Base-by-base conservation (phyloP, 148 eudicot genomes). In the Polygonum aviculare region DNA sequence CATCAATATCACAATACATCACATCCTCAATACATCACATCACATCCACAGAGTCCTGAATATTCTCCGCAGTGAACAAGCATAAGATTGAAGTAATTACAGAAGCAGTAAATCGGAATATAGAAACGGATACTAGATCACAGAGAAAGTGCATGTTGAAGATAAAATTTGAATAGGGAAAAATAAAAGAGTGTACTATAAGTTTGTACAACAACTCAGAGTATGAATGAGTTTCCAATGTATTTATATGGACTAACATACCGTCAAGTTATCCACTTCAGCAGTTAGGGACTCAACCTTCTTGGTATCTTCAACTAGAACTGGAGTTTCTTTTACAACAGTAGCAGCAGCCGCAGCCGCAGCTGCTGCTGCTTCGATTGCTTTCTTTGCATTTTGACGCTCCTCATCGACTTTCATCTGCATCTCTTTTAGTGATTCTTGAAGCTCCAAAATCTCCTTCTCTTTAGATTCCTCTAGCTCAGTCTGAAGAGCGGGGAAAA, bases 211-310 rank as follows among this genome's bases (percentile, higher is more conserved):
- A 35, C 45, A 16, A 67, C 36, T 21, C 5, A 31, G 12, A 33
- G 7, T 10, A 2, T 36, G 45, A 67, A 36, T 67, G 10, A 67
- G 18, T 67, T 67, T 67, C 10, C 44, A 67, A 14, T 12, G 41
- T 5, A 67, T 38, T 62, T 11, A 60, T 4, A 31, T 45, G 11
- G 26, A 75, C 41, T 19, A 74, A 52, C 54, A 75, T 86, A 95
- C 99, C 93, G 93, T 88, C 79, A 95, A 81, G 73, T 80, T 82
- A 72, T 90, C 88, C 82, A 92, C 86, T 85, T 95, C 96, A 50
- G 84, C 86, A 75, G 81, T 84, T 54, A 95, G 81, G 74, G 84
- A 79, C 72, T 87, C 93, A 79, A 88, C 80, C 75, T 89, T 87
- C 78, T 81, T 84, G 47, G 92, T 88, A 82, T 94, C 96, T 82